phyloP scores from a whole-genome alignment of 208 protist species.

The Crithidia acanthocephali region DNA sequence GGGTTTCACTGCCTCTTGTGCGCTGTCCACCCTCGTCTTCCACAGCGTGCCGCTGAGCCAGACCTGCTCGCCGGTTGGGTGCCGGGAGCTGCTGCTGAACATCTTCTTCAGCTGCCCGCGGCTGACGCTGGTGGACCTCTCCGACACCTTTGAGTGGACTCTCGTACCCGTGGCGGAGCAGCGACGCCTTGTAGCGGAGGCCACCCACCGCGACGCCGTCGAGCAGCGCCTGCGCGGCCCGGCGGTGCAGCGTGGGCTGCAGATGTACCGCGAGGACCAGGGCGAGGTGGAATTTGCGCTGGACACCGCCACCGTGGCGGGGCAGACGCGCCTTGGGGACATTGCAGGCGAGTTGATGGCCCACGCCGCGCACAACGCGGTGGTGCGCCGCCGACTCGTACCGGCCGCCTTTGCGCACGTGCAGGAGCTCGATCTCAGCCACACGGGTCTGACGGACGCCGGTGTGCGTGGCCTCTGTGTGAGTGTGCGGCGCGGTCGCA shows the following conservation, averaged over 20 bases:
- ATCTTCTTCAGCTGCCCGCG: slow-evolving; percentile 72
- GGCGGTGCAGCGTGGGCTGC: slow-evolving; percentile 16
- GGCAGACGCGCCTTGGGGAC: slow-evolving; percentile 71
- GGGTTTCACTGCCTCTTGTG: slow-evolving; percentile 35
- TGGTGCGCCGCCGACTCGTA: slow-evolving; percentile 29
- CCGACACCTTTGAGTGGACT: slow-evolving; percentile 52
- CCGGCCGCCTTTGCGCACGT: slow-evolving; percentile 57
- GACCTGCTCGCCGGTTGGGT: slow-evolving; percentile 58
- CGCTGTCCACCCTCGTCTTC: slow-evolving; percentile 47
- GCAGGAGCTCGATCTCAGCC: slow-evolving; percentile 63
- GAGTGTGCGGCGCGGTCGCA: slow-evolving; percentile 27
- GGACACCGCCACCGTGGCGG: slow-evolving; percentile 31
- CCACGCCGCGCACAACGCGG: slow-evolving; percentile 65
- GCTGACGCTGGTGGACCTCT: slow-evolving; percentile 59
- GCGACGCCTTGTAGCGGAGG: slow-evolving; percentile 35
- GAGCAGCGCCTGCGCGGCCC: slow-evolving; percentile 18
- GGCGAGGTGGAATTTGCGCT: slow-evolving; percentile 48
- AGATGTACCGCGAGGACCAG: slow-evolving; percentile 28
- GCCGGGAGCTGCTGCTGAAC: slow-evolving; percentile 75
- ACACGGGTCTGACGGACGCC: slow-evolving; percentile 65
- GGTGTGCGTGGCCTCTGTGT: slow-evolving; percentile 58
- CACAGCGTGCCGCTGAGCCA: slow-evolving; percentile 63
- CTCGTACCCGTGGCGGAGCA: slow-evolving; percentile 39
- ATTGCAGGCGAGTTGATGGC: slow-evolving; percentile 70
- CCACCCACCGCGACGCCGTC: slow-evolving; percentile 11